Evolutionary conservation across 2,329 filamentous ascomycete genomes (phyloP), one percentile per base, ranked within the genome.

Genomic region (Fusarium globosum): DNA sequence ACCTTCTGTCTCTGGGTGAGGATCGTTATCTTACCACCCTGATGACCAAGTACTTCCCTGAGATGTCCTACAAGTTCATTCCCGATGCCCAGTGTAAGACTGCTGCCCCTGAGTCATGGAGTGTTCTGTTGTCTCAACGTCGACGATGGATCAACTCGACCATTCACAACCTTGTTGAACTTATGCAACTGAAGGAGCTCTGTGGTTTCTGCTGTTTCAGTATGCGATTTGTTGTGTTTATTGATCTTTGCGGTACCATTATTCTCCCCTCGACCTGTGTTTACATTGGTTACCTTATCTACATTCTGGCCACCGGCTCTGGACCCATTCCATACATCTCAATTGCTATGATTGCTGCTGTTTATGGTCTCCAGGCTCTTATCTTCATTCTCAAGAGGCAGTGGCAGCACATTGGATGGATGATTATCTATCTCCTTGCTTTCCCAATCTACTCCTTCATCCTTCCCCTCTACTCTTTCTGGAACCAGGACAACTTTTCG

Each of bases 71-170:
- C 88, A 99, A 98, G 83, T 99, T 98, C 82, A 89, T 98, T 59
- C 90, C 95, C 2, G 94, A 97, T 83, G 96, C 96, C 13, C 96
- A 95, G 82, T 97, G 95, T 76, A 92, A 94, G 79, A 99, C 96
- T 4, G 96, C 96, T 48, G 96, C 96, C 2, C 96, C 96, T 5
- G 95, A 98, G 79, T 94, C 93, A 30, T 99, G 95, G 94, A 93
- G 92, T 79, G 94, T 99, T 77, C 85, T 99, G 77, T 87, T 99
- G 38, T 99, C 96, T n/a, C 96, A 99, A 82, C 92, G 96, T 88
- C 95, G 96, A 86, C 93, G 96, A 81, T 99, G 96, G 96, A 99
- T 99, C 83, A 99, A 99, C 85, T 98, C 96, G 3, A 99, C 96
- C 15, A 93, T 99, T 70, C 96, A 99, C 87, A 99, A 99, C 81